These are phyloP conservation scores for Hippophae rhamnoides DNA, from an alignment of 306 rosid species.

Conservation along the genomic window DNA sequence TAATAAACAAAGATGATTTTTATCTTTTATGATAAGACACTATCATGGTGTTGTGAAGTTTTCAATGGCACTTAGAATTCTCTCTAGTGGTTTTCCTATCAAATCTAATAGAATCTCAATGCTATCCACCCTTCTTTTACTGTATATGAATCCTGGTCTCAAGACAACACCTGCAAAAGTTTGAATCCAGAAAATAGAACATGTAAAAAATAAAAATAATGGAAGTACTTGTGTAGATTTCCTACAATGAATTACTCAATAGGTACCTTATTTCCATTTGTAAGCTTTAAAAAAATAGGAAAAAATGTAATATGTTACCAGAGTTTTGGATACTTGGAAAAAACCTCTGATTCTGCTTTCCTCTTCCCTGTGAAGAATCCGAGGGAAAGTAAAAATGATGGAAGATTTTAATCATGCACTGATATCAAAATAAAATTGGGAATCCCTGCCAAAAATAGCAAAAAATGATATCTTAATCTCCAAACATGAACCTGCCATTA, in stretches of 20 bases:
- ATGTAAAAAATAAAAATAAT: too few species aligned
- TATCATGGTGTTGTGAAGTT: conserved; percentile 55
- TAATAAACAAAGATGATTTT: too few species aligned
- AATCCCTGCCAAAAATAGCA: conserved; percentile 43
- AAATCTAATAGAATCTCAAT: conserved; percentile 78
- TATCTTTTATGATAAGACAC: too few species aligned
- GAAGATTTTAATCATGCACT: conserved; percentile 86
- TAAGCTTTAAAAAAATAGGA: conserved; percentile 6
- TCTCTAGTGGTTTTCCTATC: conserved; percentile 77
- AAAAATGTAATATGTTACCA: conserved; percentile 37
- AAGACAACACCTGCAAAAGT: conserved; percentile 63
- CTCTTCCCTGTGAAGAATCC: conserved; percentile 92
- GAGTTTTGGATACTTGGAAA: conserved; percentile 85
- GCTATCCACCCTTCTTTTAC: conserved; percentile 75
- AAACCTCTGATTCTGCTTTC: conserved; percentile 95
- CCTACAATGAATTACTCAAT: too few species aligned
- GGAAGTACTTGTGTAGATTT: too few species aligned
- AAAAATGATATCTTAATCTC: conserved; percentile 3
- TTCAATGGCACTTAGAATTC: conserved; percentile 47
- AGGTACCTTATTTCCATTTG: background rate
- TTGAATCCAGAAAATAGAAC: too few species aligned
- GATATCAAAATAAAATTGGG: conserved; percentile 88
- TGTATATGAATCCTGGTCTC: conserved; percentile 83
- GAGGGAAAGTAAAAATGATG: conserved; percentile 64
- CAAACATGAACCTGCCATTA: background rate